Evolutionary conservation across 202 grass and related monocot genomes (phyloP), one percentile per base, ranked within the genome.

Genomic region (Musa balbisiana): DNA sequence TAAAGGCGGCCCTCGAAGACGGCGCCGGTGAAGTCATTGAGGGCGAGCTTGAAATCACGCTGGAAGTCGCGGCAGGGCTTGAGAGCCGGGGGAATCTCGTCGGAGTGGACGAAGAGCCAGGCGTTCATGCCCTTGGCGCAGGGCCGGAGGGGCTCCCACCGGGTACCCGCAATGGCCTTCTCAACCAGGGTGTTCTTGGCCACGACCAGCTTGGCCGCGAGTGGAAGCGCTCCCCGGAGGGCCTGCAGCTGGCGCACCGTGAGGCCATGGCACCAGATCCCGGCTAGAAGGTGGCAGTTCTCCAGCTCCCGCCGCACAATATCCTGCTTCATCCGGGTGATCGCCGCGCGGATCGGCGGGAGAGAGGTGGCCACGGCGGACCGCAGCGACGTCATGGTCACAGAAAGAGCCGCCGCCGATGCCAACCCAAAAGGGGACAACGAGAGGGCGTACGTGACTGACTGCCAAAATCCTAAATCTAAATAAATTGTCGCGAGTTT

Each of bases 231-330:
- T 1, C 73, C 73, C 2, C 55, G 73, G 16, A 75, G 54, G 9
- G 54, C 54, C 72, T 74, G 72, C 2, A 74, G 54, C 53, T 74
- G 72, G 25, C 27, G 53, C 54, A 74, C 72, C 15, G 72, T 74
- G 25, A 74, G 54, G 53, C 72, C 72, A 8, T 74, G 72, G 54
- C 72, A 74, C 72, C 72, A 74, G 54, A 74, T 60, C 54, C 72
- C 54, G 15, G 72, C 72, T 3, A 74, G 53, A 1, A 74, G 72
- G 54, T 74, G 54, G 54, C 72, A 74, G 72, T 74, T 74, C 26
- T 74, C 54, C 72, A 74, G 54, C 54, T 74, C 72, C 72, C 72
- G 72, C 24, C 72, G 72, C 53, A 74, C 26, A 26, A 49, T 49
- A 17, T 74, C 72, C 24, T 55, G 24, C 54, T 74, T 74, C 72